Evolutionary conservation across 768 basidiomycete species (phyloP).

Genomic region (Agrocybe chaxingu): DNA sequence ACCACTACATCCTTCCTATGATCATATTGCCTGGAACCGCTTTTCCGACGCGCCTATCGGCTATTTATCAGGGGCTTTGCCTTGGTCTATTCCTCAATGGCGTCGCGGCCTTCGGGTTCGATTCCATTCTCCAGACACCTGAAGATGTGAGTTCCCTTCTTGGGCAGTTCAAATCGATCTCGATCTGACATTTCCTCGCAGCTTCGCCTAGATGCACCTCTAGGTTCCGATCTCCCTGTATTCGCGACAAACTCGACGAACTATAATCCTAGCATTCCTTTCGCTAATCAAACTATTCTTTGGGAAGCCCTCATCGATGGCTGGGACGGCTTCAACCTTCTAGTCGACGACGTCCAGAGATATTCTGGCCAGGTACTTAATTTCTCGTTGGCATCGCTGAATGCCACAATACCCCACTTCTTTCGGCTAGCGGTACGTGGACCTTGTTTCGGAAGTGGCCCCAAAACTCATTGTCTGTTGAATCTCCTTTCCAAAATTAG

Average conservation of each 20-base stretch:
- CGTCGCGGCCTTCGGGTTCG: constrained; percentile 76
- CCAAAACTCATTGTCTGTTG: constrained; percentile 1
- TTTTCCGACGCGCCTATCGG: constrained; percentile 78
- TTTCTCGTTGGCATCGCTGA: constrained; percentile 63
- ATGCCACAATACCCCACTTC: constrained; percentile 64
- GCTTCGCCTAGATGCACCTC: constrained; percentile 70
- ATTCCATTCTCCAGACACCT: constrained; percentile 73
- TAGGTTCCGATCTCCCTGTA: constrained; percentile 65
- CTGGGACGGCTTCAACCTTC: constrained; percentile 76
- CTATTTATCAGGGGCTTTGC: constrained; percentile 78
- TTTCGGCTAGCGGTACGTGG: constrained; percentile 74
- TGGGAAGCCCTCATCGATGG: constrained; percentile 52
- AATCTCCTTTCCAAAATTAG: constrained; percentile 25
- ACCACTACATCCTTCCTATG: constrained; percentile 82
- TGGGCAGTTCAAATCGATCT: constrained; percentile 4
- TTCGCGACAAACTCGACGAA: constrained; percentile 76
- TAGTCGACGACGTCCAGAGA: constrained; percentile 85
- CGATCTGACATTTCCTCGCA: constrained; percentile 21
- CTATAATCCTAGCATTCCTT: constrained; percentile 52
- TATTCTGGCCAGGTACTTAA: constrained; percentile 70
- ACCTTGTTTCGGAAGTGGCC: constrained; percentile 1
- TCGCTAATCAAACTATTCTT: constrained; percentile 50
- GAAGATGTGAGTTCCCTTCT: constrained; percentile 49
- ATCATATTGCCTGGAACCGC: constrained; percentile 73
- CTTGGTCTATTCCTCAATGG: constrained; percentile 83